Conservation (phyloP, 2,329 filamentous ascomycete species). For the Calonectria ilicicola region DNA sequence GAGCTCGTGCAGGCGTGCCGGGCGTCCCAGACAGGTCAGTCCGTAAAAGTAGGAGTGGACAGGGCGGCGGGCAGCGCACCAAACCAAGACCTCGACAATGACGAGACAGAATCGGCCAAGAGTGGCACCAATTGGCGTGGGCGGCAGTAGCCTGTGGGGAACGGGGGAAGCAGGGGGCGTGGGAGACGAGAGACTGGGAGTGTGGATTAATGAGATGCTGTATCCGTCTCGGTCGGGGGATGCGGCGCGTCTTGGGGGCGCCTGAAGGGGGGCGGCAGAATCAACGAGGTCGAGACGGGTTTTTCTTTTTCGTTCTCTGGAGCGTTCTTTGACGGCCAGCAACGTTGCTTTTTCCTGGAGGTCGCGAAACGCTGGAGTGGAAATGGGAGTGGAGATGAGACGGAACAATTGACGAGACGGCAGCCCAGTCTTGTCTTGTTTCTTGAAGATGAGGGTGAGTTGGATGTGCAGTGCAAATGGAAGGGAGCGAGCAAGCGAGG, state of each 20-base stretch:
- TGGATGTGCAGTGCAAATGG: not conserved
- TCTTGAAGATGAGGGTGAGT: slow-evolving; percentile 1
- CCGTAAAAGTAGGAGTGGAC: slow-evolving; percentile 17
- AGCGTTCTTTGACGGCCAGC: slow-evolving; percentile 1
- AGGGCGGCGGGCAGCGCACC: slow-evolving; percentile 36
- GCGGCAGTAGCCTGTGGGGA: slow-evolving; percentile 36
- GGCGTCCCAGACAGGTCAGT: slow-evolving; percentile 14
- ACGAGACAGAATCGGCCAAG: slow-evolving; percentile 42
- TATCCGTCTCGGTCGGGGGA: slow-evolving; percentile 10
- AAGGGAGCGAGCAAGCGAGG: not conserved
- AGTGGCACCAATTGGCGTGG: slow-evolving; percentile 42
- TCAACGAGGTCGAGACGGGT: slow-evolving; percentile 7
- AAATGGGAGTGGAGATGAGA: slow-evolving; percentile 19
- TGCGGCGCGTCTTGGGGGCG: not conserved
- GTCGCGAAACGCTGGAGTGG: not conserved
- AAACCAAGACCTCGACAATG: slow-evolving; percentile 39
- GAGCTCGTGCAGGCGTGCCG: slow-evolving; percentile 23
- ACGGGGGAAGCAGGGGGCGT: slow-evolving; percentile 37
- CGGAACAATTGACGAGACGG: slow-evolving; percentile 9
- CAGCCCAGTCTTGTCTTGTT: not conserved
- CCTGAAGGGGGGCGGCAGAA: not conserved
- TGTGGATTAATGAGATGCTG: slow-evolving; percentile 6
- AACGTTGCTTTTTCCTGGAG: slow-evolving; percentile 13
- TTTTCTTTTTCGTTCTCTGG: slow-evolving; percentile 15
- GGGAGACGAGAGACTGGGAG: slow-evolving; percentile 10